Conservation (phyloP, 73 alveolate genomes). For the Paramecium biaurelia region DNA sequence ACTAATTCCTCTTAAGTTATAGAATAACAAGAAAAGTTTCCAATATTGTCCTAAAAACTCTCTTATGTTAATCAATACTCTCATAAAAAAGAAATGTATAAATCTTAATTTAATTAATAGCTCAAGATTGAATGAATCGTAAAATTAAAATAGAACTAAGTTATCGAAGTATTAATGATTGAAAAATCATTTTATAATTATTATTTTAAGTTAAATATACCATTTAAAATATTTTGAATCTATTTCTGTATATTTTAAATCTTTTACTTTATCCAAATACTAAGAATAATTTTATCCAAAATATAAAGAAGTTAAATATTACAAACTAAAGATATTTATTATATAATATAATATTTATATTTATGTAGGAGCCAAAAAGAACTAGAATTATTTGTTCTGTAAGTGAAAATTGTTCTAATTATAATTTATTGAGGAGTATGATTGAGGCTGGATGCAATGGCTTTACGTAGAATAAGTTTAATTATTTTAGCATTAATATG, state of each 20-base stretch:
- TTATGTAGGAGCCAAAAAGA: background rate
- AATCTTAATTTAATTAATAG: background rate
- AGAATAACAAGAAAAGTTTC: background rate
- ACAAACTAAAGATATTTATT: background rate
- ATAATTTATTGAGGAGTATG: background rate
- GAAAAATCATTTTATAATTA: background rate
- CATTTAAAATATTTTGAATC: too few relatives aligned
- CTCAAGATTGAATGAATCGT: background rate
- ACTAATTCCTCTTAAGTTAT: background rate
- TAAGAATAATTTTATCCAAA: background rate
- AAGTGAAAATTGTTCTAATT: conserved; percentile 17
- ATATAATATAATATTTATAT: background rate
- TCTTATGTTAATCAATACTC: conserved; percentile 12
- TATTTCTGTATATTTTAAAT: too few relatives aligned
- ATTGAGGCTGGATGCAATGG: conserved; percentile 6
- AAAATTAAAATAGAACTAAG: background rate
- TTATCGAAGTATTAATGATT: background rate
- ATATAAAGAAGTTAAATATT: background rate
- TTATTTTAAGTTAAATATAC: background rate
- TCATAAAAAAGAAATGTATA: background rate
- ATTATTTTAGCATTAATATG: background rate
- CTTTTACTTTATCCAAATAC: background rate
- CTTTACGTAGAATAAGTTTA: background rate
- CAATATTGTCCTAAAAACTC: background rate
- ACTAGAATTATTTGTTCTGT: conserved; percentile 34